Conservation (phyloP, 768 basidiomycete genomes). For the Tephrocybe rancida region DNA sequence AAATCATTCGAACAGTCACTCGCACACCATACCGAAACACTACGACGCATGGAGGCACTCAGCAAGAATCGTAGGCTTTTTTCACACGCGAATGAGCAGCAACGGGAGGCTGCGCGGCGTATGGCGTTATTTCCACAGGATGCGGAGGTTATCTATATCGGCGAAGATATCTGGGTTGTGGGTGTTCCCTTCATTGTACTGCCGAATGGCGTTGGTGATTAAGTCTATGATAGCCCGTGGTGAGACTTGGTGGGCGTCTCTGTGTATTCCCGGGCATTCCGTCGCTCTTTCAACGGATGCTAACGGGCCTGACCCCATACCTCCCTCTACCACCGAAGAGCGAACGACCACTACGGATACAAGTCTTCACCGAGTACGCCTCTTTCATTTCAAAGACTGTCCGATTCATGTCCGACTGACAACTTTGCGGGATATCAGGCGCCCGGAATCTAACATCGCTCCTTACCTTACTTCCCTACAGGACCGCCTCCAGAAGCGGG, state of each 20-base stretch:
- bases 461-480: slow-evolving; percentile 85
- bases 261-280: slow-evolving; percentile 95
- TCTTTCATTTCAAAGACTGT: background rate
- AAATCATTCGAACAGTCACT: slow-evolving; percentile 80
- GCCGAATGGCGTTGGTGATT: slow-evolving; percentile 2
- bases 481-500: slow-evolving; percentile 68
- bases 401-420: too few species aligned
- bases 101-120: slow-evolving; percentile 72
- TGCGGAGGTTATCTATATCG: slow-evolving; percentile 81
- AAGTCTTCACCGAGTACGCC: slow-evolving; percentile 79
- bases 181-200: slow-evolving; percentile 27
- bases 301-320: slow-evolving; percentile 71
- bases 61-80: slow-evolving; percentile 58
- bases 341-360: slow-evolving; percentile 75
- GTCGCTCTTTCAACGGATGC: slow-evolving; percentile 77
- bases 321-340: slow-evolving; percentile 77
- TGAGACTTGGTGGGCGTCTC: slow-evolving; percentile 81
- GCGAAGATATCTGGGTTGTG: slow-evolving; percentile 85
- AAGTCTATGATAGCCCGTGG: slow-evolving; percentile 63
- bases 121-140: slow-evolving; percentile 90
- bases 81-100: slow-evolving; percentile 68
- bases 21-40: slow-evolving; percentile 75
- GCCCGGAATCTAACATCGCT: slow-evolving; percentile 78
- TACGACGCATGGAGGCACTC: slow-evolving; percentile 69
- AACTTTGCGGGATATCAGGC: slow-evolving; percentile 40